Percentiles rank a stretch among this genome's conserved stretches.
Conservation (phyloP, 768 basidiomycete species). For the Rhodotorula diobovata region DNA sequence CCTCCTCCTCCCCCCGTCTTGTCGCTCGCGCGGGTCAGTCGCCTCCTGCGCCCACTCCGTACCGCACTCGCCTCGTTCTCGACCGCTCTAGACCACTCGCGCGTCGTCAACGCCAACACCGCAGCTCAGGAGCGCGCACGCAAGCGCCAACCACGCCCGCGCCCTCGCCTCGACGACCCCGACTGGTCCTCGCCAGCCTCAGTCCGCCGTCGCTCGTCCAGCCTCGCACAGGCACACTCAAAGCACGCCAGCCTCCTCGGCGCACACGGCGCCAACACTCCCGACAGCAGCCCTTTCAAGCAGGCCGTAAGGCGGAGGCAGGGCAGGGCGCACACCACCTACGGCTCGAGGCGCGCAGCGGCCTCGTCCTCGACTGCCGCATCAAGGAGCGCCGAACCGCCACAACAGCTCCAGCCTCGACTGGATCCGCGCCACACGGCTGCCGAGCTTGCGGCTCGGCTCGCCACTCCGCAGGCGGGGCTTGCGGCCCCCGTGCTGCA, state of each 20-base stretch:
- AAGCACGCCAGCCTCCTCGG: neutral
- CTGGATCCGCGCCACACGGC: neutral
- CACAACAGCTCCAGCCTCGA: neutral
- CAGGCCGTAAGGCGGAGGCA: neutral
- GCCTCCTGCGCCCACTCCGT: slow-evolving; percentile 6
- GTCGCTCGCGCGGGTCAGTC: neutral
- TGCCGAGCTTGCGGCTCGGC: no score
- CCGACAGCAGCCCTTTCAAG: slow-evolving; percentile 1
- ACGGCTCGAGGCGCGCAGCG: neutral
- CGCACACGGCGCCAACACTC: neutral
- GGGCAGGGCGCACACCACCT: neutral
- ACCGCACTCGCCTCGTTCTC: neutral
- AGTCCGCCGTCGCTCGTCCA: neutral
- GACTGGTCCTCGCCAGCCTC: no score
- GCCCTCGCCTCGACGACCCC: no score
- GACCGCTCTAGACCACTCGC: neutral
- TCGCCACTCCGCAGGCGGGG: neutral
- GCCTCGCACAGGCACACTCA: neutral
- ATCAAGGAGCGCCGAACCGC: neutral
- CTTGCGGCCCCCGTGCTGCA: neutral
- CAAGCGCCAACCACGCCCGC: neutral
- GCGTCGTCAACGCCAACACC: neutral
- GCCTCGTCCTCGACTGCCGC: neutral
- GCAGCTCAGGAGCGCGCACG: no score
- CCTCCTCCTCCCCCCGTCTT: neutral